Conservation (phyloP, 1,284 basidiomycete species). For the Rhodotorula glutinis region DNA sequence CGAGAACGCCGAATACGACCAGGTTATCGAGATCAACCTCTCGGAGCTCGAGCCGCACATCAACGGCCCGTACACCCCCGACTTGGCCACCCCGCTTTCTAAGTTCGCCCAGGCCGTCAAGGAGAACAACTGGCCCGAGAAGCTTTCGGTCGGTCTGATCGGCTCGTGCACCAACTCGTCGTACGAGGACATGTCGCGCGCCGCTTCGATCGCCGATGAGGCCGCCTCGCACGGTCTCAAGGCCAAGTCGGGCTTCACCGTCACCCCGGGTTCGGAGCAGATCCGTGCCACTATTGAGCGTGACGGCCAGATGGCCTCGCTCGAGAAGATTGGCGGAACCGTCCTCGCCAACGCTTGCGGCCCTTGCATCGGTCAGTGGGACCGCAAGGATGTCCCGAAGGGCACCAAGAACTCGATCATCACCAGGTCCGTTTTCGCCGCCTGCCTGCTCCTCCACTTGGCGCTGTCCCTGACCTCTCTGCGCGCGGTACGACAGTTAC, state of each 20-base stretch:
- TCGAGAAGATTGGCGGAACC: constrained; percentile 83
- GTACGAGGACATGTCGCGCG: constrained; percentile 99
- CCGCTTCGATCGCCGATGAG: constrained; percentile 88
- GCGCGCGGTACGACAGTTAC: constrained; percentile 55
- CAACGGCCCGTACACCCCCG: constrained; percentile 97
- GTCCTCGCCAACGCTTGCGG: constrained; percentile 98
- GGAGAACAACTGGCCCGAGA: constrained; percentile 94
- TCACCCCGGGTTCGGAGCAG: constrained; percentile 98
- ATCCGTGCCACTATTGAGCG: constrained; percentile 95
- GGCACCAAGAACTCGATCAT: constrained; percentile 84
- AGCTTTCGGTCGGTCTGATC: constrained; percentile 95
- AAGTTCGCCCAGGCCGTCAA: constrained; percentile 89
- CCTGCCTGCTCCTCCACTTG: background rate
- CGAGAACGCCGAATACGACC: constrained; percentile 87
- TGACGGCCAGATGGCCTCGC: constrained; percentile 85
- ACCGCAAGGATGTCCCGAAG: constrained; percentile 93
- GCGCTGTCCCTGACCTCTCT: background rate
- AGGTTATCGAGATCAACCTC: constrained; percentile 90
- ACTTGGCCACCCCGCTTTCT: constrained; percentile 92
- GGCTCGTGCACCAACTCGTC: constrained; percentile 99
- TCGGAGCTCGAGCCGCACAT: constrained; percentile 97
- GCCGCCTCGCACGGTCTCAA: constrained; percentile 81
- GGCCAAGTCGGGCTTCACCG: constrained; percentile 91
- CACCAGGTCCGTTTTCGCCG: background rate
- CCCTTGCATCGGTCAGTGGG: constrained; percentile 99